Percentiles rank a stretch among this genome's conserved stretches.
These are phyloP conservation scores for Alopecurus myosuroides DNA, from an alignment of 176 grass and related monocot species.

Conservation along the genomic window DNA sequence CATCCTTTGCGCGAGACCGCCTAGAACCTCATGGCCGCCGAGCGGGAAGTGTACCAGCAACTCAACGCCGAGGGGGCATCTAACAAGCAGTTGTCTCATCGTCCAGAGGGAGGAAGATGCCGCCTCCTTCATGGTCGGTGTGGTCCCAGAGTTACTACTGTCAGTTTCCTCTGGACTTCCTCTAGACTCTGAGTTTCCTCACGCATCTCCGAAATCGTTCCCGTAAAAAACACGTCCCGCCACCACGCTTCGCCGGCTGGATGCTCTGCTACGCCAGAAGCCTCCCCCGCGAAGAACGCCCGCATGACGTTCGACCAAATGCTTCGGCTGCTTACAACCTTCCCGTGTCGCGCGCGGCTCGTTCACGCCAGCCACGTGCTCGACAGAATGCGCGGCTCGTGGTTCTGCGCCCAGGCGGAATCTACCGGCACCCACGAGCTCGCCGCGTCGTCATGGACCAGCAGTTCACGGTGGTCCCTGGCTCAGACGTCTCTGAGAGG, in stretches of 20 bases:
- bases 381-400: not conserved
- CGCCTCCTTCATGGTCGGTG: too few species aligned
- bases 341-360: too few species aligned
- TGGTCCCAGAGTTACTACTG: too few species aligned
- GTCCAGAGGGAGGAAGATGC: too few species aligned
- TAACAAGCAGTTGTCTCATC: too few species aligned
- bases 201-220: not conserved
- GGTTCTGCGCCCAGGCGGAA: not conserved
- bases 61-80: too few species aligned
- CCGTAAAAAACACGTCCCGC: not conserved
- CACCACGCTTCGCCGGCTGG: not conserved
- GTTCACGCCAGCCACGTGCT: not conserved
- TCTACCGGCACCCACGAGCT: not conserved
- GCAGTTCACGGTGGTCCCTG: not conserved
- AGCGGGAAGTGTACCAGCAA: too few species aligned
- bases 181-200: too few species aligned
- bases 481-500: constrained; percentile 11
- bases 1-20: too few species aligned
- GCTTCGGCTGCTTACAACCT: not conserved
- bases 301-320: not conserved
- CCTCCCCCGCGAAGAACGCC: not conserved
- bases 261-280: not conserved
- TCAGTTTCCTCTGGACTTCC: too few species aligned
- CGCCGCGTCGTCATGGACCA: not conserved
- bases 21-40: too few species aligned